A percentile compares a stretch with the other conserved stretches of the same genome.
Conservation (phyloP, 257 asterid genomes). For the Solanum lycopersicoides region DNA sequence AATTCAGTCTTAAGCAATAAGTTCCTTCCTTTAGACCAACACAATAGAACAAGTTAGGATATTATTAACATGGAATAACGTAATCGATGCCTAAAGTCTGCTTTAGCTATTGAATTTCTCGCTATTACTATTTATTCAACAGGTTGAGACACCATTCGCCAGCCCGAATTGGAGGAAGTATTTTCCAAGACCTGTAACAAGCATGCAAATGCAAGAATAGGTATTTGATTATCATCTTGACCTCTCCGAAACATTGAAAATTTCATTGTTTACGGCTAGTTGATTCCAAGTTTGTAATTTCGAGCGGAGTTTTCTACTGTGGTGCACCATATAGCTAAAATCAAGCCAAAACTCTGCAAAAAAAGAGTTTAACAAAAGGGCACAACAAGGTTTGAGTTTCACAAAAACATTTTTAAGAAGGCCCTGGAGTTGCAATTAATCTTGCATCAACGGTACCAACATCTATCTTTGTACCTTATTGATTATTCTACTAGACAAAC, state of each 20-base stretch:
- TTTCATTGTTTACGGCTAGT: neutral
- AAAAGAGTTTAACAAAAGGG: constrained; percentile 87
- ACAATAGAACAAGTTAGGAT: neutral
- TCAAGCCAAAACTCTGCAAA: constrained; percentile 64
- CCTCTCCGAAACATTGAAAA: neutral
- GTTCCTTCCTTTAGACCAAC: neutral
- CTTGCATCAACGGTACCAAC: neutral
- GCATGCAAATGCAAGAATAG: constrained; percentile 91
- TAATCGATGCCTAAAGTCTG: neutral
- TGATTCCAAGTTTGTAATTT: neutral
- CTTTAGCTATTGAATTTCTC: neutral
- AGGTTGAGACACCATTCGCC: constrained; percentile 91
- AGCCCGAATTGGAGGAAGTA: constrained; percentile 97
- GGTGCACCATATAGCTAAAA: constrained; percentile 85
- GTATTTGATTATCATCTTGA: constrained; percentile 18
- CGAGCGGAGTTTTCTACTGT: constrained; percentile 83
- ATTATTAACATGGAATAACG: neutral
- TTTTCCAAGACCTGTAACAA: constrained; percentile 62
- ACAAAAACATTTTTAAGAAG: constrained; percentile 71
- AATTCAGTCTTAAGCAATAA: neutral
- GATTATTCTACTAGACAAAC: neutral
- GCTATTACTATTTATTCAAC: constrained; percentile 9
- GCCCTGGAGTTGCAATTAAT: neutral
- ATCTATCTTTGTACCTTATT: neutral
- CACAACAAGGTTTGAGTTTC: constrained; percentile 85